phyloP scores from a whole-genome alignment of 1,139 yeast genomes.

The Kazachstania sp. region DNA sequence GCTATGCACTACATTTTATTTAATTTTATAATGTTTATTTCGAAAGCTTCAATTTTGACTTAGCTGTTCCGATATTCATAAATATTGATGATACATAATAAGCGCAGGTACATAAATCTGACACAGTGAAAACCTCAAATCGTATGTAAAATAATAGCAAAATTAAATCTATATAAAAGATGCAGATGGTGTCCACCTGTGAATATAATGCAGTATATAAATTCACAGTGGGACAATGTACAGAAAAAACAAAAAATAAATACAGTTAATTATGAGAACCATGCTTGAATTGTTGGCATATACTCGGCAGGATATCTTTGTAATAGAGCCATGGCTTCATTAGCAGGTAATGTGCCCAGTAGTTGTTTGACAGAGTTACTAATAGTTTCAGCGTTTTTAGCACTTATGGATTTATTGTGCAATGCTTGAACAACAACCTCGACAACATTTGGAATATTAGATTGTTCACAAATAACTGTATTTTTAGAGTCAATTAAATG shows the following conservation, averaged over 20 bases:
- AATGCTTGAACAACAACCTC: constrained; percentile 74
- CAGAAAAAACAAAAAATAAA: background rate
- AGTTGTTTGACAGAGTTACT: constrained; percentile 51
- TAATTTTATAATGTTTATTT: too few species aligned
- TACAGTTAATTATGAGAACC: constrained; percentile 40
- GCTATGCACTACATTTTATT: background rate
- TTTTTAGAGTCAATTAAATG: constrained; percentile 67
- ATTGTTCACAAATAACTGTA: constrained; percentile 42
- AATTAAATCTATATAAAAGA: constrained; percentile 3
- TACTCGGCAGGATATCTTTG: constrained; percentile 56
- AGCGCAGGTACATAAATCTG: too few species aligned
- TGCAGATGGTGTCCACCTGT: constrained; percentile 1
- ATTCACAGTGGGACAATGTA: background rate
- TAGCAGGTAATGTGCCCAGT: constrained; percentile 41
- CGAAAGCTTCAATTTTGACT: too few species aligned
- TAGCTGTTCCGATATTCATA: too few species aligned
- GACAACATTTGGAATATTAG: constrained; percentile 56
- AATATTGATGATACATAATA: too few species aligned
- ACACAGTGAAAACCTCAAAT: too few species aligned
- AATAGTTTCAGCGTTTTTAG: constrained; percentile 58
- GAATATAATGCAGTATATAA: background rate
- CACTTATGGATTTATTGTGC: constrained; percentile 56
- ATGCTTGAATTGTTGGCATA: constrained; percentile 52
- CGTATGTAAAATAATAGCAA: background rate
- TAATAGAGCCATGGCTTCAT: constrained; percentile 57